Base-by-base conservation (phyloP, 139 green algal genomes). In the Chlamydomonas eustigma region DNA sequence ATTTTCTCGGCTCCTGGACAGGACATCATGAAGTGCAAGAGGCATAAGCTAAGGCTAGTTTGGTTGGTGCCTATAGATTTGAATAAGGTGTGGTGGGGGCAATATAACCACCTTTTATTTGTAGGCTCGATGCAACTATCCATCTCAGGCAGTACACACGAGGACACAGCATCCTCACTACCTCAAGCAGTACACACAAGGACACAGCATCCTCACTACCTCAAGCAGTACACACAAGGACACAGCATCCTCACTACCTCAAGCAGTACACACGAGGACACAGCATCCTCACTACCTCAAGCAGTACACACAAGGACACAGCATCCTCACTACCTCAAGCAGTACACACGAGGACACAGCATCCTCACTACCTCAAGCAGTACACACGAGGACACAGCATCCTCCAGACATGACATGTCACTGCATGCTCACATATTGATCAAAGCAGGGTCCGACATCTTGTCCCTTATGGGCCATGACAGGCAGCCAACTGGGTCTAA, bases 401-500 rank as follows among this genome's bases (percentile, higher is more conserved):
- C 65, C 65, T 37, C 58, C 58, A 8, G 18, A 24, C 28, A 24
- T 70, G 44, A 28, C 44, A 68, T 68, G 52, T 25, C 6, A 34
- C 28, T 34, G 8, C 8, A 33, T 24, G 3, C 65, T 72, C 33
- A 18, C 5, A 37, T 28, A 35, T 28, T 37, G 25, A 32, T 37
- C 25, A 22, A 32, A n/a, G n/a, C n/a, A n/a, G n/a, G n/a, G n/a
- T n/a, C n/a, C n/a, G n/a, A n/a, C n/a, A n/a, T n/a, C n/a, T n/a
- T n/a, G n/a, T 37, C 18, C 65, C 32, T 34, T 6, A n/a, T 31
- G 28, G 32, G 33, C 65, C 65, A 72, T 6, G 4, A 6, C 3
- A 75, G 12, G 6, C 12, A 38, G 18, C 66, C 68, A 37, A 76
- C 51, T 3, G 76, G 33, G 35, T 81, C 76, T 44, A 39, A 35